Evolutionary conservation across 345 rosid species (phyloP), one percentile per base, ranked within the genome.

Genomic region (Corchorus capsularis): DNA sequence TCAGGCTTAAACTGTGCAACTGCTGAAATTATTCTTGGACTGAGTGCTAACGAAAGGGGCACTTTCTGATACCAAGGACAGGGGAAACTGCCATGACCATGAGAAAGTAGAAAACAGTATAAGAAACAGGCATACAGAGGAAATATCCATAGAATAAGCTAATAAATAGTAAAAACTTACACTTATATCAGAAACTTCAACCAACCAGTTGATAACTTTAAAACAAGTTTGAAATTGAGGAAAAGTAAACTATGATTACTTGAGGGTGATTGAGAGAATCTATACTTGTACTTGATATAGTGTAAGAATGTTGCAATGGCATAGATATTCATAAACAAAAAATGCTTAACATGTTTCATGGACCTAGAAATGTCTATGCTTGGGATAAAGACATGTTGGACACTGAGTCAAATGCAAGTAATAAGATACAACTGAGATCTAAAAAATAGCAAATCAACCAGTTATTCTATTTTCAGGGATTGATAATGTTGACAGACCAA

Each of bases 21-120:
- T 84, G 91, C 98, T 46, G 97, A 93, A 76, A 96, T 91, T 83
- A 96, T 96, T 85, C 99, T 89, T 8, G 99, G 99, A 86, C 98
- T 93, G 68, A 93, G 96, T 50, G 99, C 99, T 56, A 96, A 84
- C 8, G 99, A 96, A 68, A 96, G 96, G 11, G 96, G 98, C 72
- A 96, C 98, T 77, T 96, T 96, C 81, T 93, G 93, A 85, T 96
- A 96, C 83, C 83, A 96, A 53, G 99, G 99, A 68, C 87, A 92
- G 16, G 98, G 99, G 79, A 96, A 96, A 83, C 99, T 96, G 89
- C 63, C 87, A 60, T 73, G 27, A 27, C 27, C 27, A 27, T 19
- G 49, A 72, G 60, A 55, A 39, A 17, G 20, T 20, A 37, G 35
- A 46, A 63, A 5, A 82, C 75, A 76, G n/a, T 55, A 12, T 15